These are phyloP conservation scores for Populus hybrid DNA, from an alignment of 441 rosid species.

Conservation along the genomic window DNA sequence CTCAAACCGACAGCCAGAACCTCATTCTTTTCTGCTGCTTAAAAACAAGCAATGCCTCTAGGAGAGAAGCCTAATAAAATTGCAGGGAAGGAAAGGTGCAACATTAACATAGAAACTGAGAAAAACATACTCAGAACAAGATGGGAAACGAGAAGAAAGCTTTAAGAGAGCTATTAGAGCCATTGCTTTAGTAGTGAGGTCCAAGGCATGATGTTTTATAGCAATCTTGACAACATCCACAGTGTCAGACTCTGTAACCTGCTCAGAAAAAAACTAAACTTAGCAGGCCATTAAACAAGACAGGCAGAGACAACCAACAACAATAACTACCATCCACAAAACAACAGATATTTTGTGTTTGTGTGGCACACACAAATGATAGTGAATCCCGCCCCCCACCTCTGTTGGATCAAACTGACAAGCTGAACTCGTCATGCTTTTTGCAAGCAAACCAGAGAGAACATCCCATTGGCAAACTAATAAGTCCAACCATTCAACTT, in stretches of 20 bases:
- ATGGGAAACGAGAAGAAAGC: slow-evolving; percentile 92
- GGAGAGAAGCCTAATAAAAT: not conserved
- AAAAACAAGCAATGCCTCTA: not conserved
- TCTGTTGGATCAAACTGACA: not conserved
- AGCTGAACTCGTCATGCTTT: not conserved
- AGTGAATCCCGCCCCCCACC: not conserved
- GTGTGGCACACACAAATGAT: not conserved
- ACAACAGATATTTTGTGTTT: not conserved
- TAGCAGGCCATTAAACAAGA: slow-evolving; percentile 14
- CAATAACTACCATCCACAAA: not conserved
- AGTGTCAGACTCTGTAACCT: slow-evolving; percentile 92
- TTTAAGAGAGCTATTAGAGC: slow-evolving; percentile 84
- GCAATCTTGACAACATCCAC: slow-evolving; percentile 77
- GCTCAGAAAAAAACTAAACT: slow-evolving; percentile 34
- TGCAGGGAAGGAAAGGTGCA: not conserved
- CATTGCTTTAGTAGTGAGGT: slow-evolving; percentile 85
- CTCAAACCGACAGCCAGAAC: not conserved
- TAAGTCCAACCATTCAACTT: not conserved
- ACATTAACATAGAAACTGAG: not conserved
- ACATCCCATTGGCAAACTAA: slow-evolving; percentile 1
- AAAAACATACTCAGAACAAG: slow-evolving; percentile 72
- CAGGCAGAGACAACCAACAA: not conserved
- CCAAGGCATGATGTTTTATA: slow-evolving; percentile 63
- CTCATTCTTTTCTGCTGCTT: not conserved
- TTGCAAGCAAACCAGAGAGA: not conserved